These are phyloP conservation scores for Ulvella scutata DNA, from an alignment of 139 green algal species.

Conservation along the genomic window DNA sequence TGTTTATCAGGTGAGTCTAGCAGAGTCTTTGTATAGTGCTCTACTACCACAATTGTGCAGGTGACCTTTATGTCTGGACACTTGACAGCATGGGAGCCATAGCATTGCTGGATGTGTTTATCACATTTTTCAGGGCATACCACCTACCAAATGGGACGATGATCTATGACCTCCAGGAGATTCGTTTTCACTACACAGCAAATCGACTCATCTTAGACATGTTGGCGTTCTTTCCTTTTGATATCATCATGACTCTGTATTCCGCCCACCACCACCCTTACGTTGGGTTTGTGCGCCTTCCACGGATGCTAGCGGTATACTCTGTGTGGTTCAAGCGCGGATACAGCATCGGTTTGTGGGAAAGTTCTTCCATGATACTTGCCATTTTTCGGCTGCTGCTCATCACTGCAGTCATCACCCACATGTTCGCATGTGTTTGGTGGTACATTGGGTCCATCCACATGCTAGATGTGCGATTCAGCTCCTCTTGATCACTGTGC, in stretches of 20 bases:
- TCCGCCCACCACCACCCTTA: background rate
- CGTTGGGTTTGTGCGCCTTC: background rate
- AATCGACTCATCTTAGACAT: background rate
- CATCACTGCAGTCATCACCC: conserved; percentile 10
- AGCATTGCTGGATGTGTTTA: background rate
- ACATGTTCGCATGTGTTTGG: conserved; percentile 14
- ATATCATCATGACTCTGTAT: background rate
- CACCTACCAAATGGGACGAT: background rate
- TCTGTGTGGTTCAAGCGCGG: background rate
- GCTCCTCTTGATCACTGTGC: too few relatives aligned
- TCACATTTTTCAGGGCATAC: background rate
- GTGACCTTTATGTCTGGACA: too few relatives aligned
- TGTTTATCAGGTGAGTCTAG: too few relatives aligned
- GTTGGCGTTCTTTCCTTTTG: background rate
- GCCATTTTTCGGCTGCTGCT: conserved; percentile 7
- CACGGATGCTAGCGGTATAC: background rate
- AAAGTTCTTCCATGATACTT: background rate
- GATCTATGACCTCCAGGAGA: background rate
- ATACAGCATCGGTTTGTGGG: background rate
- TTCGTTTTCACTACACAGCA: background rate
- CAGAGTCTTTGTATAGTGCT: too few relatives aligned
- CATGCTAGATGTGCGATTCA: too few relatives aligned
- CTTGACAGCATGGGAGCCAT: too few relatives aligned
- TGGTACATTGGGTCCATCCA: conserved; percentile 24
- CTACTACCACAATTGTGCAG: too few relatives aligned